A percentile compares a stretch with the other conserved stretches of the same genome.
phyloP scores from a whole-genome alignment of 1,139 yeast species.

The Kodamaea plutei region DNA sequence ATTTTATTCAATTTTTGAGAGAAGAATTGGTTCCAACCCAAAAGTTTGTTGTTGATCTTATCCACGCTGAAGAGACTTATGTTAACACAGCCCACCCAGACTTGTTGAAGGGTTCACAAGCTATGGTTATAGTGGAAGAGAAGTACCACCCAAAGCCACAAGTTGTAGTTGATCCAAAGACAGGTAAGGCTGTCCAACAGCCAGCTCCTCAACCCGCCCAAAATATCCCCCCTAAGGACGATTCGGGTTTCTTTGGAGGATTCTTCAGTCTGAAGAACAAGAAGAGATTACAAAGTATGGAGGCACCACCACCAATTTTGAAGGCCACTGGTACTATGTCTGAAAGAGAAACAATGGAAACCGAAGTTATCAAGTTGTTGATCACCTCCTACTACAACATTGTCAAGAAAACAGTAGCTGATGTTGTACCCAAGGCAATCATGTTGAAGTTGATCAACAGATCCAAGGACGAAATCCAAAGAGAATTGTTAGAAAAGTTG shows the following conservation, averaged over 20 bases:
- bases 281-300: slow-evolving; percentile 93
- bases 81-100: slow-evolving; percentile 98
- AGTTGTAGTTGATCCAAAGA: slow-evolving; percentile 84
- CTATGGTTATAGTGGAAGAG: slow-evolving; percentile 92
- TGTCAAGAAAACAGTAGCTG: slow-evolving; percentile 91
- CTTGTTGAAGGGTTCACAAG: slow-evolving; percentile 88
- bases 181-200: slow-evolving; percentile 70
- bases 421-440: slow-evolving; percentile 90
- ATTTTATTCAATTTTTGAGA: slow-evolving; percentile 76
- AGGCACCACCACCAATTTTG: slow-evolving; percentile 93
- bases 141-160: slow-evolving; percentile 81
- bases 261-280: slow-evolving; percentile 90
- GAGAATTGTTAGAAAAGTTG: slow-evolving; percentile 79
- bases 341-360: slow-evolving; percentile 93
- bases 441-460: slow-evolving; percentile 85
- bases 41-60: slow-evolving; percentile 77
- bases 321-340: slow-evolving; percentile 94
- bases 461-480: slow-evolving; percentile 86
- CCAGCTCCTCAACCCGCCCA: slow-evolving; percentile 30
- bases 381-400: slow-evolving; percentile 87
- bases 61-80: slow-evolving; percentile 83
- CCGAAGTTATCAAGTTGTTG: slow-evolving; percentile 90
- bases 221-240: slow-evolving; percentile 28
- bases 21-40: slow-evolving; percentile 81
- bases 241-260: slow-evolving; percentile 84